Conservation (phyloP, 805 yeast species). For the Metschnikowia proteae region DNA sequence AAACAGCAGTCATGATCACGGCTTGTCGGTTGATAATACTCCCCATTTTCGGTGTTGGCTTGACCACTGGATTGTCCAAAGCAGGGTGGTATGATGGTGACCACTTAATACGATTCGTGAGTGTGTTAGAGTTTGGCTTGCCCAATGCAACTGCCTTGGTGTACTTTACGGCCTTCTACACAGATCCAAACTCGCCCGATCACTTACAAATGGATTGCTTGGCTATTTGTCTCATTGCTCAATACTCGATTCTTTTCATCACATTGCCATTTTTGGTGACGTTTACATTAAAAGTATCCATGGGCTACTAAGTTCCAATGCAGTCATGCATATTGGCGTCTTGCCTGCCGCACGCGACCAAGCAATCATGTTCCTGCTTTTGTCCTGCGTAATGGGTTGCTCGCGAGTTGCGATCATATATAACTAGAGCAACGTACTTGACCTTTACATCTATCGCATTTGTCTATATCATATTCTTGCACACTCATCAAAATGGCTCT, state of each 20-base stretch:
- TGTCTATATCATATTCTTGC: background rate
- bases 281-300: slow-evolving; percentile 54
- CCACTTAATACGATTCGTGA: slow-evolving; percentile 62
- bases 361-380: background rate
- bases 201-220: slow-evolving; percentile 79
- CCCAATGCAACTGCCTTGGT: slow-evolving; percentile 89
- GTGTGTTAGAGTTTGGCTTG: slow-evolving; percentile 69
- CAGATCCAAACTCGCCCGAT: slow-evolving; percentile 54
- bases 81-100: slow-evolving; percentile 66
- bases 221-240: slow-evolving; percentile 70
- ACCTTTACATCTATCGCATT: background rate
- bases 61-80: slow-evolving; percentile 52
- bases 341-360: background rate
- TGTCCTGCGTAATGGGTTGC: slow-evolving; percentile 4
- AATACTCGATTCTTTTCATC: slow-evolving; percentile 64
- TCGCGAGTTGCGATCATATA: slow-evolving; percentile 4
- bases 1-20: slow-evolving; percentile 57
- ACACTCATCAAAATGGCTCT: slow-evolving; percentile 33
- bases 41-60: slow-evolving; percentile 73
- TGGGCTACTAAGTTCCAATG: slow-evolving; percentile 17
- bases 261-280: slow-evolving; percentile 74
- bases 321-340: background rate
- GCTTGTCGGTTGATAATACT: slow-evolving; percentile 57
- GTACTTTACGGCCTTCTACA: slow-evolving; percentile 82
- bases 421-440: background rate